These are phyloP conservation scores for Ustilago curta DNA, from an alignment of 1,284 basidiomycete species.

Conservation along the genomic window DNA sequence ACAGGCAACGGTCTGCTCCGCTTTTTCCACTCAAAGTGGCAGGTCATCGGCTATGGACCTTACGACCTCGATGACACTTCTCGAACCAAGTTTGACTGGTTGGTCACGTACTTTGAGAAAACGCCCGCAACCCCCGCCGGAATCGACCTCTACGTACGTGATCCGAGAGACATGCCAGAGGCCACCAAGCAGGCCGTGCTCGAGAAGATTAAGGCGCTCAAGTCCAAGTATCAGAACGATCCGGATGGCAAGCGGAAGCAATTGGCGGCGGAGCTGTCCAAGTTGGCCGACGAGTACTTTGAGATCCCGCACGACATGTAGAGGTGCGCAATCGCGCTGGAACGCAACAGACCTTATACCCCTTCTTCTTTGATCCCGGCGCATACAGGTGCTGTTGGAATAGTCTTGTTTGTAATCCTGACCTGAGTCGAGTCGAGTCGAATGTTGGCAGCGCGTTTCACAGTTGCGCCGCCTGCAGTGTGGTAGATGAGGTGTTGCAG, in stretches of 20 bases:
- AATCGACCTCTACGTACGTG: slow-evolving; percentile 47
- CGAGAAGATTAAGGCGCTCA: slow-evolving; percentile 29
- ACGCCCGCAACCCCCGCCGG: slow-evolving; percentile 43
- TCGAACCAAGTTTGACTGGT: slow-evolving; percentile 40
- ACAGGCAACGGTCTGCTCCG: slow-evolving; percentile 46
- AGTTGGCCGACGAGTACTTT: slow-evolving; percentile 32
- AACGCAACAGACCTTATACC: not conserved
- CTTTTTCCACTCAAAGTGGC: slow-evolving; percentile 53
- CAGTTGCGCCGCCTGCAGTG: no score
- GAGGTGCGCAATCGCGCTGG: not conserved
- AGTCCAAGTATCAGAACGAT: slow-evolving; percentile 27
- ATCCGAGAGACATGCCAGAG: slow-evolving; percentile 36
- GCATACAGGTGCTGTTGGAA: not conserved
- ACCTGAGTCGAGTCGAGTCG: not conserved
- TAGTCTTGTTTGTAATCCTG: not conserved
- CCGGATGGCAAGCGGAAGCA: slow-evolving; percentile 23
- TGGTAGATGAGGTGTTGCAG: no score
- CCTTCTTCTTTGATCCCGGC: not conserved
- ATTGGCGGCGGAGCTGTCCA: slow-evolving; percentile 37
- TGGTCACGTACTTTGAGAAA: slow-evolving; percentile 55
- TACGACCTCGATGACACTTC: slow-evolving; percentile 44
- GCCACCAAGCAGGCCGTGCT: slow-evolving; percentile 30
- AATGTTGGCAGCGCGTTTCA: no score
- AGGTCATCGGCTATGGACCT: slow-evolving; percentile 49
- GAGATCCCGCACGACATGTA: slow-evolving; percentile 44